Percentiles rank a stretch among this genome's conserved stretches.
Evolutionary conservation across 2,329 filamentous ascomycete genomes (phyloP).

Genomic region (Paramyrothecium sp.): DNA sequence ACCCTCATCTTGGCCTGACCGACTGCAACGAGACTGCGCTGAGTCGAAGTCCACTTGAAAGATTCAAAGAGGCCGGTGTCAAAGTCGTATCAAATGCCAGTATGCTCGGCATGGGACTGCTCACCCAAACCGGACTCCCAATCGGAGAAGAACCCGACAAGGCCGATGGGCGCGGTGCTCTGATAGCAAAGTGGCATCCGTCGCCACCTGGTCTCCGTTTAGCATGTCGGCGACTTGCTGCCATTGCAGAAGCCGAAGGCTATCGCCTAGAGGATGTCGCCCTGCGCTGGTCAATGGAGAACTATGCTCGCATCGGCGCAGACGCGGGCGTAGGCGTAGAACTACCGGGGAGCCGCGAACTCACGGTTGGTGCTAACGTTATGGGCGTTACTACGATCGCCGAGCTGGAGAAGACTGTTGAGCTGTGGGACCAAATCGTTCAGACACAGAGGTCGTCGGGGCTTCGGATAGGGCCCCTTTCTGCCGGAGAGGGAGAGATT

Average conservation of each 20-base stretch:
- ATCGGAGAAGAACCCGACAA: not conserved
- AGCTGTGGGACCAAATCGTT: not conserved
- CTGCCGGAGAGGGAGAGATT: not conserved
- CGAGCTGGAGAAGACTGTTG: not conserved
- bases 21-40: not conserved
- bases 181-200: conserved; percentile 1
- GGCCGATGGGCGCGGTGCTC: not conserved
- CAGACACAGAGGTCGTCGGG: not conserved
- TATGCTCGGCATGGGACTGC: conserved; percentile 1
- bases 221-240: not conserved
- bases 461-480: not conserved
- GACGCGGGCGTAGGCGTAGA: not conserved
- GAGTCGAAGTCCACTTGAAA: not conserved
- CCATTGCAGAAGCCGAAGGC: not conserved
- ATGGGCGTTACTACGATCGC: not conserved
- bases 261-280: conserved; percentile 1
- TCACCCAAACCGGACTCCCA: not conserved
- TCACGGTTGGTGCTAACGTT: not conserved
- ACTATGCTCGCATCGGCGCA: not conserved
- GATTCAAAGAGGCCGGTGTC: not conserved
- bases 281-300: not conserved
- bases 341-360: not conserved
- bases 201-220: not conserved
- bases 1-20: not conserved
- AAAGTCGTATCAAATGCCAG: not conserved